These are phyloP conservation scores for Rubroshorea leprosula DNA, from an alignment of 345 rosid genomes.

Conservation along the genomic window DNA sequence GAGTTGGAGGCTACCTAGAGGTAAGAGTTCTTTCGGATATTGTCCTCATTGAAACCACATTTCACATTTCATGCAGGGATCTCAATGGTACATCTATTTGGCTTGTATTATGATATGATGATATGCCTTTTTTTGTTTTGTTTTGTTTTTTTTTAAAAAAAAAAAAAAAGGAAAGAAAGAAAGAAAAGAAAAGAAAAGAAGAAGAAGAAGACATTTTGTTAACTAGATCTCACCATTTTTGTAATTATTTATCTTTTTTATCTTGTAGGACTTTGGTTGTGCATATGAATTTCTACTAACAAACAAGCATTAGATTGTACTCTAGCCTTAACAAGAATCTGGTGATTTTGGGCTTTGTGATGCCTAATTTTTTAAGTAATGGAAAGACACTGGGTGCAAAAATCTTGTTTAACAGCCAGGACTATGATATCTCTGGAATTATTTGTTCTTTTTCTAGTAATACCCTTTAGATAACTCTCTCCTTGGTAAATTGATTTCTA, in stretches of 20 bases:
- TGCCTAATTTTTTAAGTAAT: neutral
- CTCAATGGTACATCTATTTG: neutral
- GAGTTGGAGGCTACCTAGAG: conserved; percentile 98
- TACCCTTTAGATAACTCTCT: neutral
- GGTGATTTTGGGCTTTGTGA: neutral
- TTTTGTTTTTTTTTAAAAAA: too few relatives aligned
- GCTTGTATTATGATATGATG: neutral
- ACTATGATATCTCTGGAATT: too few relatives aligned
- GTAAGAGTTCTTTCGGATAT: conserved; percentile 31
- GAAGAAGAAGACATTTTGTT: too few relatives aligned
- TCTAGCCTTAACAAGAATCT: neutral
- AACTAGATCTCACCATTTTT: too few relatives aligned
- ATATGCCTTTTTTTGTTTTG: neutral
- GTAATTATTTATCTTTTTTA: neutral
- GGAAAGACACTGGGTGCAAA: too few relatives aligned
- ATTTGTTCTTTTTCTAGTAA: neutral
- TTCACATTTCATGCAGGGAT: neutral
- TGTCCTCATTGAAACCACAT: neutral
- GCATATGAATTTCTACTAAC: neutral
- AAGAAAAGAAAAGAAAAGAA: too few relatives aligned
- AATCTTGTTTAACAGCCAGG: too few relatives aligned
- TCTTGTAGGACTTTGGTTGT: conserved; percentile 3
- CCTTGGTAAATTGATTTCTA: neutral
- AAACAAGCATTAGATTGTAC: neutral
- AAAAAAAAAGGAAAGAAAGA: too few relatives aligned